These are phyloP conservation scores for Chaetoceros muelleri DNA, from an alignment of 108 stramenopile genomes.

Conservation along the genomic window DNA sequence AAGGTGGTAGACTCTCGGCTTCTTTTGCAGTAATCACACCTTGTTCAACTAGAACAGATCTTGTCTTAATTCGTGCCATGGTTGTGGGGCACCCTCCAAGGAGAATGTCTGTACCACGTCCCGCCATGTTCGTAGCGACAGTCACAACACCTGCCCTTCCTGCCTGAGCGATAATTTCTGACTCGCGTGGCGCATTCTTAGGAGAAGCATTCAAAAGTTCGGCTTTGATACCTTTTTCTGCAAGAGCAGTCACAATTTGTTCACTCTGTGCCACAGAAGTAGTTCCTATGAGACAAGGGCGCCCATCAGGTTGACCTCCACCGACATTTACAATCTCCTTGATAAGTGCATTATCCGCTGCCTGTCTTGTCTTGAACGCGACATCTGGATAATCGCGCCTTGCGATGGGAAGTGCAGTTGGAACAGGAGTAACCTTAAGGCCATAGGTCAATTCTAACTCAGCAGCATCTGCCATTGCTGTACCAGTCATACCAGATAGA, in stretches of 20 bases:
- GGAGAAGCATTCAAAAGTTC: slow-evolving; percentile 89
- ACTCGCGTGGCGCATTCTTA: slow-evolving; percentile 84
- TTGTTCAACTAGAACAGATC: slow-evolving; percentile 54
- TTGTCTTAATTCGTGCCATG: slow-evolving; percentile 74
- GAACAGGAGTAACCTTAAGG: slow-evolving; percentile 72
- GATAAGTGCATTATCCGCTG: slow-evolving; percentile 70
- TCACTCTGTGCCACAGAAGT: slow-evolving; percentile 88
- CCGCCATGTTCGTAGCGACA: slow-evolving; percentile 97
- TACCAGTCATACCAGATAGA: slow-evolving; percentile 92
- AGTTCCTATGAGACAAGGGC: slow-evolving; percentile 92
- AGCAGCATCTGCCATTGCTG: slow-evolving; percentile 79
- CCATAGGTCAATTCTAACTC: slow-evolving; percentile 85
- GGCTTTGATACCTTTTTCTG: slow-evolving; percentile 70
- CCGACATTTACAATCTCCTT: slow-evolving; percentile 75
- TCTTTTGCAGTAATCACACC: slow-evolving; percentile 49
- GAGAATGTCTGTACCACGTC: slow-evolving; percentile 93
- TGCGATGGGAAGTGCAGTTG: slow-evolving; percentile 87
- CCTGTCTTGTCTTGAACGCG: slow-evolving; percentile 83
- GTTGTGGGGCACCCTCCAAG: slow-evolving; percentile 87
- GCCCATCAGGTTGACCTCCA: slow-evolving; percentile 52
- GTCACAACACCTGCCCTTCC: slow-evolving; percentile 89
- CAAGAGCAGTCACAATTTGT: slow-evolving; percentile 58
- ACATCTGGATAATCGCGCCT: slow-evolving; percentile 91
- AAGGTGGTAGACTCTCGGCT: slow-evolving; percentile 48
- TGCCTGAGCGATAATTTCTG: slow-evolving; percentile 92